Evolutionary conservation across 495 filamentous ascomycete genomes (phyloP), one percentile per base, ranked within the genome.

Genomic region (Copromyces sp.): DNA sequence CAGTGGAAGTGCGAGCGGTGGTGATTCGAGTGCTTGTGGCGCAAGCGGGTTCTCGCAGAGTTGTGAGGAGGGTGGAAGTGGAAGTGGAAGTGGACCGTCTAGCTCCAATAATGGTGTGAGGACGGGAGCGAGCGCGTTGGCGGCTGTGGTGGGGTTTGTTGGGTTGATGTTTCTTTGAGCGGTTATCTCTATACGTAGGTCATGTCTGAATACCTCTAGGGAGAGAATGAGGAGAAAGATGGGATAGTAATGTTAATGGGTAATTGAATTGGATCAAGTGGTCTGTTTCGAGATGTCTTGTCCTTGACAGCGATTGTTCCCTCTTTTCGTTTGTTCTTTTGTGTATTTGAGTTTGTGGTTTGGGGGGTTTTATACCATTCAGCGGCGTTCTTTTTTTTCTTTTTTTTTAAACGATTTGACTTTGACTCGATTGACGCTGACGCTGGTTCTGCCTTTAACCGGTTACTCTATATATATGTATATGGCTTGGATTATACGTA

Each of bases 1-100:
- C 32, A 71, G 75, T 71, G 72, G 74, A n/a, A 74, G 75, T 8
- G 69, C 76, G 40, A 71, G 70, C 20, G 35, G 44, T 20, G 38
- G 53, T 44, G 39, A 59, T n/a, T 16, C 71, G 42, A 11, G 24
- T 11, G 69, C 24, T 17, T 84, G 82, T 70, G 75, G 73, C 1
- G 68, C 74, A 3, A 76, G 61, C 9, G 76, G 80, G 9, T 85
- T 84, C 72, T 73, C 80, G 65, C 53, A 65, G 53, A 16, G 14
- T 5, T 65, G 53, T 65, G 53, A 16, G 0, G 53, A 65, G 32
- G 14, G 29, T 9, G 29, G 53, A 14, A 59, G 11, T 17, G 29
- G 53, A 14, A 59, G 11, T 17, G 53, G 29, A 9, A 35, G 6
- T 8, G 29, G 53, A 1, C 29, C 29, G 47, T 59, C 20, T 12